These are phyloP conservation scores for Skeletonema marinoi DNA, from an alignment of 108 stramenopile genomes.

Conservation along the genomic window DNA sequence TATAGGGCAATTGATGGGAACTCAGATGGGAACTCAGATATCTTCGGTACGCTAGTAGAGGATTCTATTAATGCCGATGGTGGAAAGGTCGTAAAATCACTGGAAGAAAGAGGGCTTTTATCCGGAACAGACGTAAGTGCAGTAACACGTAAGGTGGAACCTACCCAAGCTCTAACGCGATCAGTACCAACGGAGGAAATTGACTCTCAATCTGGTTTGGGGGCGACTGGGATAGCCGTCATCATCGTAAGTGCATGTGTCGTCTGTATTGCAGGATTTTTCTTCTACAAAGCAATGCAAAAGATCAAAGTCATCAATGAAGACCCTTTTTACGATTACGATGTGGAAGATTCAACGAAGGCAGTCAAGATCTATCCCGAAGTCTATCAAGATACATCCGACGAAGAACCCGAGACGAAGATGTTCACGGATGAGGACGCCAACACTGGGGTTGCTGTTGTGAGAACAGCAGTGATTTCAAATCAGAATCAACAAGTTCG, in stretches of 20 bases:
- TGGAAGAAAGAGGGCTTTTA: not conserved
- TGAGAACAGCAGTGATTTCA: not conserved
- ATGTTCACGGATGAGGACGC: not conserved
- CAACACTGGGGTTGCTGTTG: not conserved
- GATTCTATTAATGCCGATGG: not conserved
- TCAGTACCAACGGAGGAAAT: not conserved
- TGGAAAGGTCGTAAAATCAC: not conserved
- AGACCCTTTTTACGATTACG: constrained; percentile 4
- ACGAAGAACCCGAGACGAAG: not conserved
- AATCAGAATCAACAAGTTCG: not conserved
- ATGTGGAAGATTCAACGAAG: not conserved
- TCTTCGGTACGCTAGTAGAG: not conserved
- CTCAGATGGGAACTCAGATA: not conserved
- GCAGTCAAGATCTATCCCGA: not conserved
- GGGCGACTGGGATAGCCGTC: not conserved
- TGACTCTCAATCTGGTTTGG: not conserved
- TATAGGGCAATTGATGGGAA: not conserved
- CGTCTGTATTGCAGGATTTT: not conserved
- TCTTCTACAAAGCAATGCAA: constrained; percentile 2
- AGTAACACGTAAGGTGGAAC: not conserved
- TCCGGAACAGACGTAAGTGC: not conserved
- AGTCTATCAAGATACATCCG: not conserved
- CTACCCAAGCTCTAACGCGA: not conserved
- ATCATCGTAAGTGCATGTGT: not conserved
- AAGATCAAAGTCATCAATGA: constrained; percentile 3